Percentiles rank a stretch among this genome's conserved stretches.
These are phyloP conservation scores for Populus pruinosa DNA, from an alignment of 345 rosid genomes.

Conservation along the genomic window DNA sequence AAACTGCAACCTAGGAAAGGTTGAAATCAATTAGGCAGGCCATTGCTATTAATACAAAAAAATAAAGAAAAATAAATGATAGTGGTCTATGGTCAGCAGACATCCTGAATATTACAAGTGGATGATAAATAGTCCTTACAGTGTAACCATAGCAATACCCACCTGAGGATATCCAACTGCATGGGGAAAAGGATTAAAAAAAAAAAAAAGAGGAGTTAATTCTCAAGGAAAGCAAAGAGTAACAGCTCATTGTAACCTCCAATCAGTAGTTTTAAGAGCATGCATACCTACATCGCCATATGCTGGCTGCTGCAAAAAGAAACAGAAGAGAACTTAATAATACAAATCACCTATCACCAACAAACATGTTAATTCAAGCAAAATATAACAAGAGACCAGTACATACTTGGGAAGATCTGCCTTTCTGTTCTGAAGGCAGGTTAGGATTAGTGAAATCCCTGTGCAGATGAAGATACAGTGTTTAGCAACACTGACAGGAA, in stretches of 20 bases:
- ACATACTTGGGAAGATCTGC: conserved; percentile 81
- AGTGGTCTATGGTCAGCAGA: conserved; percentile 2
- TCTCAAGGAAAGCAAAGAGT: conserved; percentile 9
- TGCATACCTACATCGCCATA: conserved; percentile 79
- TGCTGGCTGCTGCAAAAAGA: conserved; percentile 53
- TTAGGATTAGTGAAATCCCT: conserved; percentile 97
- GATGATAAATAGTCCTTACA: conserved; percentile 19
- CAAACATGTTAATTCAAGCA: neutral
- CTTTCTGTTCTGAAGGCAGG: conserved; percentile 90
- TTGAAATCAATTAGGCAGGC: neutral
- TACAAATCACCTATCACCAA: conserved; percentile 3
- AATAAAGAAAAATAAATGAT: neutral
- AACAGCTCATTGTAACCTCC: conserved; percentile 10
- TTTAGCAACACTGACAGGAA: conserved; percentile 4
- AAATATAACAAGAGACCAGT: conserved; percentile 2
- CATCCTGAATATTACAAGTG: conserved; percentile 6
- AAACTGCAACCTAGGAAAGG: neutral
- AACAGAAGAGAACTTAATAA: conserved; percentile 11
- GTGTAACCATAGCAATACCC: conserved; percentile 36
- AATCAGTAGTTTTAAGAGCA: conserved; percentile 34
- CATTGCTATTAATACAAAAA: neutral
- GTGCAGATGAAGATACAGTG: conserved; percentile 13
- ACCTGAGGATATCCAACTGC: conserved; percentile 97
- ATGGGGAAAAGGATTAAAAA: conserved; percentile 10
- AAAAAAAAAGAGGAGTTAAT: conserved; percentile 17